phyloP scores from a whole-genome alignment of 1,284 basidiomycete species.

The Stygiomarasmius scandens region DNA sequence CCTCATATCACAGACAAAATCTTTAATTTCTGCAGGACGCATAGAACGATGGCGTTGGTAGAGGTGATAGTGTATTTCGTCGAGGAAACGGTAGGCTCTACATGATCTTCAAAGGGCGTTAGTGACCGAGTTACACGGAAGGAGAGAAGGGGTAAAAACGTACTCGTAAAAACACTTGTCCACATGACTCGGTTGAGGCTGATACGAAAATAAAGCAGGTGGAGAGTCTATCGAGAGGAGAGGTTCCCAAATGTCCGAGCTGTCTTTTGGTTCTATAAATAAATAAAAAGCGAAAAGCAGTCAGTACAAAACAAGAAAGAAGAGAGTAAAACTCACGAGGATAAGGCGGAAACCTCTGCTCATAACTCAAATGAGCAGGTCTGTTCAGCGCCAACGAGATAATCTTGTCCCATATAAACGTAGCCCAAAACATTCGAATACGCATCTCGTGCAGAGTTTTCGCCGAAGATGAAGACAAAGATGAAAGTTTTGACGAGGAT shows the following conservation, averaged over 20 bases:
- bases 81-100: slow-evolving; percentile 16
- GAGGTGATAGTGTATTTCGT: slow-evolving; percentile 14
- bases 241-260: slow-evolving; percentile 11
- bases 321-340: slow-evolving; percentile 10
- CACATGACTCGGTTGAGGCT: slow-evolving; percentile 15
- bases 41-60: slow-evolving; percentile 12
- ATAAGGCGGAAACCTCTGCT: slow-evolving; percentile 12
- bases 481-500: too few relatives aligned
- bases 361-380: slow-evolving; percentile 10
- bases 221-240: slow-evolving; percentile 11
- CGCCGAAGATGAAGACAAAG: too few relatives aligned
- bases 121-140: neutral
- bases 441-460: slow-evolving; percentile 8
- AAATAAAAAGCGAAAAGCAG: neutral
- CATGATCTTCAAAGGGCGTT: neutral
- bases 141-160: neutral
- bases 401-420: slow-evolving; percentile 19
- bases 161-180: slow-evolving; percentile 18
- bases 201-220: slow-evolving; percentile 13
- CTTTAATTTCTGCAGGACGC: slow-evolving; percentile 8
- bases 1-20: slow-evolving; percentile 16
- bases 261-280: slow-evolving; percentile 4
- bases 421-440: slow-evolving; percentile 16
- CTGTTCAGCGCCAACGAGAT: slow-evolving; percentile 16
- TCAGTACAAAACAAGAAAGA: neutral